Conservation (phyloP, 176 grass and related monocot genomes). For the Aegilops tauschii region DNA sequence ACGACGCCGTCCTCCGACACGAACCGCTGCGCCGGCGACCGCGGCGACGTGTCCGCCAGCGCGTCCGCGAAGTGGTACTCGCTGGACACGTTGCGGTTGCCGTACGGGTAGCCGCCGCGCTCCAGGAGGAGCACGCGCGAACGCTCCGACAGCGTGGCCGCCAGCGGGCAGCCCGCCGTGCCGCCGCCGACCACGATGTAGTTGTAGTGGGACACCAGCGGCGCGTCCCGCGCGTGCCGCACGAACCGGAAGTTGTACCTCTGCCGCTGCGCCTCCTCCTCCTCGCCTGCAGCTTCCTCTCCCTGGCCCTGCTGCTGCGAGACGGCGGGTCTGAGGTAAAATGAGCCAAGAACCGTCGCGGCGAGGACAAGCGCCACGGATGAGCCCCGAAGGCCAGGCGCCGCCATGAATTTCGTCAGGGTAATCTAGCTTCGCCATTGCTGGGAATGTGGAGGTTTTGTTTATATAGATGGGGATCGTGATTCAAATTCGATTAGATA, state of each 20-base stretch:
- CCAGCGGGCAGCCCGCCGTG: constrained; percentile 78
- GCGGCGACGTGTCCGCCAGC: constrained; percentile 52
- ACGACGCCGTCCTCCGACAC: constrained; percentile 75
- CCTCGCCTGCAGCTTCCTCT: neutral
- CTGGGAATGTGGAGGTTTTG: neutral
- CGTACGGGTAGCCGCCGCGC: constrained; percentile 73
- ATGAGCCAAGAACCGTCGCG: constrained; percentile 10
- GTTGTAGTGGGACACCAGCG: constrained; percentile 62
- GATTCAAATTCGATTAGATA: constrained; percentile 6
- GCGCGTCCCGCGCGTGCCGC: constrained; percentile 55
- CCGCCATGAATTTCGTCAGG: constrained; percentile 27
- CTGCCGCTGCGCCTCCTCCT: constrained; percentile 1
- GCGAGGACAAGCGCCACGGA: neutral
- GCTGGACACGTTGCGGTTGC: constrained; percentile 61
- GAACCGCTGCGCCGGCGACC: constrained; percentile 70
- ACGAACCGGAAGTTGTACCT: constrained; percentile 58
- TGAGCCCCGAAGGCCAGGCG: neutral
- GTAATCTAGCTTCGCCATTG: neutral
- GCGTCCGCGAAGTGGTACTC: constrained; percentile 59
- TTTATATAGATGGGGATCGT: neutral
- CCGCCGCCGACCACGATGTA: constrained; percentile 84
- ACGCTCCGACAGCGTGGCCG: constrained; percentile 59
- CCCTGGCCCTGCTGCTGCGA: constrained; percentile 45
- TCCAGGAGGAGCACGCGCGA: constrained; percentile 70
- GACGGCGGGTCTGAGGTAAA: neutral